Base-by-base conservation (phyloP, 371 early-diverging fungal genomes). In the Zychaea mexicana region DNA sequence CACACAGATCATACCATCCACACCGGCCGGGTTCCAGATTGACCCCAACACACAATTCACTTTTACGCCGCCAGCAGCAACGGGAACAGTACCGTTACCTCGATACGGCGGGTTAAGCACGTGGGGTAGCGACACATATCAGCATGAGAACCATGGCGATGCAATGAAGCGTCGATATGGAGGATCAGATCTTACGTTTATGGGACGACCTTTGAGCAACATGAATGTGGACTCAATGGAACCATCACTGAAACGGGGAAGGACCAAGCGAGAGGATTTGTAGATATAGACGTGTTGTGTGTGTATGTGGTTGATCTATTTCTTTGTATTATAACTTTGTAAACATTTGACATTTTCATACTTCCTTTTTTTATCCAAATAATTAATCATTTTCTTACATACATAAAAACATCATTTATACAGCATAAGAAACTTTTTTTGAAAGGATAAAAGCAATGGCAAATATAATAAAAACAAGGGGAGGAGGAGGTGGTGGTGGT, bases 1-100 rank as follows among this genome's bases (percentile, higher is more conserved):
- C 15, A 56, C 31, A 65, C 62, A 33, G 53, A 62, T 27, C 59
- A 45, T 22, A 65, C 63, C 57, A 33, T 26, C 24, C 27, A 32
- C 57, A 52, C 58, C 52, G n/a, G 42, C 42, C 45, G 72, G 71
- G 21, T 81, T 81, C 46, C 78, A 76, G 33, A 78, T 81, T 47
- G 81, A 81, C 58, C 78, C 81, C 28, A 68, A 77, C 27, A 49
- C 79, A 1, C 82, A 77, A 59, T 82, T 82, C 55, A 82, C 82
- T 3, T 82, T 82, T 62, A 52, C 71, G 10, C 28, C 65, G 3
- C 66, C 64, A 32, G n/a, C 42, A 42, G n/a, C 36, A 0, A 36
- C 36, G 15, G 15, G 15, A 10, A 63, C 58, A 31, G 21, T 24
- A 4, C 12, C 31, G 2, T 39, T 42, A 47, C 59, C 55, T 22